These are phyloP conservation scores for Umbelopsis sp. DNA, from an alignment of 192 early-diverging fungal species.

Conservation along the genomic window DNA sequence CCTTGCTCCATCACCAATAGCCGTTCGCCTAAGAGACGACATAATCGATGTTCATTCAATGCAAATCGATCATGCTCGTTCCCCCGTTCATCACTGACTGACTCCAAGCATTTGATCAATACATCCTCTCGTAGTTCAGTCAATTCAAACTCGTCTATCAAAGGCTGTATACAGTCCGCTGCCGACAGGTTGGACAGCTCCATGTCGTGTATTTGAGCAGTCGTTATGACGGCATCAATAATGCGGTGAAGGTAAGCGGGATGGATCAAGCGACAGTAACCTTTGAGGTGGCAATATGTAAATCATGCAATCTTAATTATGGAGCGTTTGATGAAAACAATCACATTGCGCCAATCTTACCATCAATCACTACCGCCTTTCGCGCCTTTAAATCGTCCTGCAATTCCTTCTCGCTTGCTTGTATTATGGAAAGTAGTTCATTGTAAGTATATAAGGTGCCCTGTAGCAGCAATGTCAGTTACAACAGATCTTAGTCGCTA, in stretches of 20 bases:
- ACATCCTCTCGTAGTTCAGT: not conserved
- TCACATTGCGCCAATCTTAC: not conserved
- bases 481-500: not conserved
- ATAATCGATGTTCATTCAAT: constrained; percentile 22
- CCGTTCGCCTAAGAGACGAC: constrained; percentile 31
- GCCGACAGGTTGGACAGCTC: not conserved
- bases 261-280: constrained; percentile 33
- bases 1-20: constrained; percentile 28
- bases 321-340: no score
- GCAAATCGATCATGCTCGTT: not conserved
- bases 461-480: constrained; percentile 11
- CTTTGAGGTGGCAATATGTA: not conserved
- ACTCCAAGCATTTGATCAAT: constrained; percentile 2
- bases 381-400: constrained; percentile 41
- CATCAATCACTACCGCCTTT: constrained; percentile 40
- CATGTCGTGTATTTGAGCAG: constrained; percentile 28
- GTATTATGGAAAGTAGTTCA: constrained; percentile 44
- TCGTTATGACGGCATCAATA: constrained; percentile 29
- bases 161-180: not conserved
- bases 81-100: not conserved
- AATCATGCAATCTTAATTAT: not conserved
- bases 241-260: constrained; percentile 28
- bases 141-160: constrained; percentile 10
- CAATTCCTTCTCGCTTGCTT: constrained; percentile 51
- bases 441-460: constrained; percentile 37